Conservation (phyloP, 2,329 filamentous ascomycete genomes). For the Ceratocystis eucalypticola region DNA sequence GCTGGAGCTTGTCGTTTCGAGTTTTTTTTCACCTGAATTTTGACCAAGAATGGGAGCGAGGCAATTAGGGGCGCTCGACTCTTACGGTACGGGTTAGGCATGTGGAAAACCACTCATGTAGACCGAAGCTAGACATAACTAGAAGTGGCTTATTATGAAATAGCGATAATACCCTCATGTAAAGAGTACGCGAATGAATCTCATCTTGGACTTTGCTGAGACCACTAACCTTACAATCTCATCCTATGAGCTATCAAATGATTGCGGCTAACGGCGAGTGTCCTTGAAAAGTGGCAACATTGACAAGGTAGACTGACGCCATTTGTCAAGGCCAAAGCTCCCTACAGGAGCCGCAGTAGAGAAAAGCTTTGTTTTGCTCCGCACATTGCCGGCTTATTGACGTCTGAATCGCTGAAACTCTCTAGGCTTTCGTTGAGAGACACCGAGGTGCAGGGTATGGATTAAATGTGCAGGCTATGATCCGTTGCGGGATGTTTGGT, state of each 20-base stretch:
- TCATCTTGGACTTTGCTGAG: no score
- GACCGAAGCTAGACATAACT: neutral
- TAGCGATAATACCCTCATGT: no score
- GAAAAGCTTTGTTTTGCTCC: neutral
- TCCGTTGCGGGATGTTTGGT: neutral
- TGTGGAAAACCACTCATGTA: neutral
- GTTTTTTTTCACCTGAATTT: neutral
- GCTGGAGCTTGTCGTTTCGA: neutral
- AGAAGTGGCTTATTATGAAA: no score
- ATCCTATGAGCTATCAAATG: neutral
- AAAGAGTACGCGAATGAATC: no score
- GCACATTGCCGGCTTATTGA: neutral
- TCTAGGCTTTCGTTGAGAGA: neutral
- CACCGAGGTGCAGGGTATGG: neutral
- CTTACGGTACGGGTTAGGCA: neutral
- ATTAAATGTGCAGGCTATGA: neutral
- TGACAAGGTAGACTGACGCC: conserved; percentile 17
- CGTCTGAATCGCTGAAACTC: neutral
- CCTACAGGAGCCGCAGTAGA: neutral
- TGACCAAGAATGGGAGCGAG: neutral
- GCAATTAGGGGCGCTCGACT: neutral
- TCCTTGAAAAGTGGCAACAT: conserved; percentile 21
- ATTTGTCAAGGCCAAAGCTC: conserved; percentile 2
- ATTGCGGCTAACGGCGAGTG: neutral
- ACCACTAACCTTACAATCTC: neutral